Base-by-base conservation (phyloP, 2,329 filamentous ascomycete genomes). In the Fusarium stilboides region DNA sequence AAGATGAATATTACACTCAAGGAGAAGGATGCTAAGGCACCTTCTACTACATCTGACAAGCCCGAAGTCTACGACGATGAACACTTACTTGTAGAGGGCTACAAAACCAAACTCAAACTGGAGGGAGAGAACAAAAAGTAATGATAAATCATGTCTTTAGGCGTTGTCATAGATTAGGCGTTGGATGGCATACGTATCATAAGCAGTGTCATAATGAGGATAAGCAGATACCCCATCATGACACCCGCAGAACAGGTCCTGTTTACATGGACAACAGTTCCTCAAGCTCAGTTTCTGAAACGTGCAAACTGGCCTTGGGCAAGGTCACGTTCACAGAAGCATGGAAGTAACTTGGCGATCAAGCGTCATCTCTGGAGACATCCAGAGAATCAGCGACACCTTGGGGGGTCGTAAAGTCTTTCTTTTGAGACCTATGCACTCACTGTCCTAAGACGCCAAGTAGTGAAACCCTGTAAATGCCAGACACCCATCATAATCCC, bases 351-450 rank as follows among this genome's bases (percentile, higher is more conserved):
- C 83, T 86, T 97, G 94, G 94, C 94, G 89, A 94, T 97, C 94
- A 93, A 97, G 93, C 93, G 79, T 96, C 89, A 88, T 93, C 91
- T 84, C 86, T 84, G 77, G 80, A 81, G 76, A 77, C 58, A 74
- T 77, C 79, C 79, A 77, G 83, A 89, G 90, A 94, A 86, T 95
- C 92, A 82, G 93, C 94, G 94, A 97, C 94, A 97, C 94, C 94
- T 94, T 87, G 78, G 85, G 83, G 86, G 85, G 83, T 82, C 82
- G 81, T 82, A 82, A 86, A 84, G 87, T 87, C 85, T 84, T 81
- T 84, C 81, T 83, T 83, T 86, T 83, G 77, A 86, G 85, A 88
- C 85, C 87, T 89, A 82, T 82, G 80, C 77, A 78, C 84, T 85
- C 84, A 86, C 83, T 86, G 81, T 85, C 84, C 84, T 81, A 80